Conservation (phyloP, 495 filamentous ascomycete genomes). For the Hypoxylon rickii region DNA sequence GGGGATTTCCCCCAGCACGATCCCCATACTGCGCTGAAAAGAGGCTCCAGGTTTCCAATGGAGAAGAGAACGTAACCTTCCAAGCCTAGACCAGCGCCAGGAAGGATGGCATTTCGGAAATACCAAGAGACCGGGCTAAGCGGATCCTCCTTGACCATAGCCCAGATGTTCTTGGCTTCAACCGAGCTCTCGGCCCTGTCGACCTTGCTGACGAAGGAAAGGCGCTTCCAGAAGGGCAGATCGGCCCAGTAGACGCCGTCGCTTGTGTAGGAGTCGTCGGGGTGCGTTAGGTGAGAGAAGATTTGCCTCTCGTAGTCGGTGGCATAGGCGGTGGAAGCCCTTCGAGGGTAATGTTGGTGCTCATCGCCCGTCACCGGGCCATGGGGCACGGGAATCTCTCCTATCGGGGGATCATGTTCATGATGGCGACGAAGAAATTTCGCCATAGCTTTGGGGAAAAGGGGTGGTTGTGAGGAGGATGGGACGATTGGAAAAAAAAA, state of each 20-base stretch:
- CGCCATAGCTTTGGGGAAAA: constrained; percentile 31
- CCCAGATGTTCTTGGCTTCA: constrained; percentile 69
- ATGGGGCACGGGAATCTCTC: constrained; percentile 54
- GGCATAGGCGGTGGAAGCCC: constrained; percentile 46
- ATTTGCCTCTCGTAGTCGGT: constrained; percentile 68
- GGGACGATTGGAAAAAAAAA: constrained; percentile 1
- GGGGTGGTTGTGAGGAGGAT: constrained; percentile 3
- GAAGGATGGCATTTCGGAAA: constrained; percentile 83
- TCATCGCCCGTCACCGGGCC: constrained; percentile 52
- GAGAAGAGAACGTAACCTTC: constrained; percentile 96
- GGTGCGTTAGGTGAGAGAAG: constrained; percentile 74
- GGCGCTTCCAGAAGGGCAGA: constrained; percentile 64
- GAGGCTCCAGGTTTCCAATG: constrained; percentile 82
- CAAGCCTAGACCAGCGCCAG: constrained; percentile 83
- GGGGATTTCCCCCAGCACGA: constrained; percentile 68
- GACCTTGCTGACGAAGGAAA: constrained; percentile 72
- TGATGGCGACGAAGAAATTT: constrained; percentile 43
- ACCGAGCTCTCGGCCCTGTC: constrained; percentile 65
- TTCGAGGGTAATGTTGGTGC: constrained; percentile 44
- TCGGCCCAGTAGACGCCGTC: constrained; percentile 93
- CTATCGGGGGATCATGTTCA: constrained; percentile 48
- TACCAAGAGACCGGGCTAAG: constrained; percentile 81
- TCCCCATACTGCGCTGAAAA: constrained; percentile 71
- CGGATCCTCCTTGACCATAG: constrained; percentile 80
- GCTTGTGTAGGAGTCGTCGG: constrained; percentile 78